Percentiles rank a stretch among this genome's conserved stretches.
Evolutionary conservation across 2,329 filamentous ascomycete genomes (phyloP).

Genomic region (Thelonectria rubi): DNA sequence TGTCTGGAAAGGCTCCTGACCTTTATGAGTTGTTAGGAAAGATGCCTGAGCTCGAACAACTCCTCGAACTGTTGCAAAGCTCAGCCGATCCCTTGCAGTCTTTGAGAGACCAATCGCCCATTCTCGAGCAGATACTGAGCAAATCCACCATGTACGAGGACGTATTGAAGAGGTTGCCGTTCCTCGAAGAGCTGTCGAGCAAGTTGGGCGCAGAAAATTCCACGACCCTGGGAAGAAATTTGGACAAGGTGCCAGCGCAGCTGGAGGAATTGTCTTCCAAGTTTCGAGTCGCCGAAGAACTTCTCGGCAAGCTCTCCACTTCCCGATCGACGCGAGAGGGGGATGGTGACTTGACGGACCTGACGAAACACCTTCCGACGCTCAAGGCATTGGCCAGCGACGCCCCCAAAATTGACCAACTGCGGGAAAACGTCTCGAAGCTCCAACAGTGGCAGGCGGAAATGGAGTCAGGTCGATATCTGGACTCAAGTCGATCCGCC

Average conservation of each 20-base stretch:
- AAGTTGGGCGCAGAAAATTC: neutral
- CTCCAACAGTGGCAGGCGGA: neutral
- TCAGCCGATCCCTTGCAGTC: no score
- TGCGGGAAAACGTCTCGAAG: neutral
- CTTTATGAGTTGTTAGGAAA: no score
- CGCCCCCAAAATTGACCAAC: neutral
- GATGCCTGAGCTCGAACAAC: no score
- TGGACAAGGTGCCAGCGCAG: neutral
- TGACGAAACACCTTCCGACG: neutral
- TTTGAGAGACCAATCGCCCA: neutral
- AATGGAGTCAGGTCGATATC: neutral
- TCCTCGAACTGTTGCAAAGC: no score
- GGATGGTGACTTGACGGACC: neutral
- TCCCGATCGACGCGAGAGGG: neutral
- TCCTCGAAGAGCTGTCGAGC: neutral
- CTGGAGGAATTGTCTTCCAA: neutral
- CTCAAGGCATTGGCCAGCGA: neutral
- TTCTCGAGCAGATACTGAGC: neutral
- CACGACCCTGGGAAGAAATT: neutral
- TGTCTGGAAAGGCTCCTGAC: no score
- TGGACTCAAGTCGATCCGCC: neutral
- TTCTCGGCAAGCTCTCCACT: neutral
- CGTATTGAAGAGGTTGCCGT: neutral
- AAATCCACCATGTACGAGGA: neutral
- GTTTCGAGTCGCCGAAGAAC: neutral